Evolutionary conservation across 352 stramenopile genomes (phyloP).

Genomic region (Peronospora farinosa): DNA sequence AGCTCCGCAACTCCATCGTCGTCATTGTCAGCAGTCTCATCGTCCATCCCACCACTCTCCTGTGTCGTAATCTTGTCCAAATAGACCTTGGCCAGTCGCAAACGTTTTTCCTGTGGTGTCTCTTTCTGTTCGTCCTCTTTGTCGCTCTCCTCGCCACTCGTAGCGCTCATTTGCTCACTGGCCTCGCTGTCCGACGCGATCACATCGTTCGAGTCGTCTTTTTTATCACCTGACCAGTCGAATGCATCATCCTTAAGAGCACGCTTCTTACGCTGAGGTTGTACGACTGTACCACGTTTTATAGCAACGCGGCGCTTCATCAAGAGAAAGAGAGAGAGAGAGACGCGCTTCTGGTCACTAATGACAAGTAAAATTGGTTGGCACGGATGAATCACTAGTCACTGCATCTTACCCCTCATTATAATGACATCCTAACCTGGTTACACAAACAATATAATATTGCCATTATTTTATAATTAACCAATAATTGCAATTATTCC

Average conservation of each 20-base stretch:
- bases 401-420: not conserved
- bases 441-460: too few species aligned
- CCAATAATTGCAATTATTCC: not conserved
- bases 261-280: constrained; percentile 51
- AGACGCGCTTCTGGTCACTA: not conserved
- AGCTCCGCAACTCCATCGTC: constrained; percentile 60
- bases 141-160: constrained; percentile 29
- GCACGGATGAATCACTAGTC: not conserved
- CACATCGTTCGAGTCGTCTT: constrained; percentile 42
- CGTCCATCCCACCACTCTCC: constrained; percentile 34
- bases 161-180: constrained; percentile 25
- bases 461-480: too few species aligned
- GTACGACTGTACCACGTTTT: constrained; percentile 48
- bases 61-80: constrained; percentile 77
- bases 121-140: constrained; percentile 68
- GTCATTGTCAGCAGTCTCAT: constrained; percentile 10
- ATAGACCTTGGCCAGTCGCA: constrained; percentile 87
- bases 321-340: not conserved
- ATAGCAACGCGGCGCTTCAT: constrained; percentile 39
- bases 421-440: not conserved
- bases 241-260: constrained; percentile 75
- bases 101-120: constrained; percentile 83
- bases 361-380: constrained; percentile 24
- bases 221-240: constrained; percentile 56
- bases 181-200: constrained; percentile 73